Conservation (phyloP, 2,329 filamentous ascomycete genomes). For the Verticillium nonalfalfae region DNA sequence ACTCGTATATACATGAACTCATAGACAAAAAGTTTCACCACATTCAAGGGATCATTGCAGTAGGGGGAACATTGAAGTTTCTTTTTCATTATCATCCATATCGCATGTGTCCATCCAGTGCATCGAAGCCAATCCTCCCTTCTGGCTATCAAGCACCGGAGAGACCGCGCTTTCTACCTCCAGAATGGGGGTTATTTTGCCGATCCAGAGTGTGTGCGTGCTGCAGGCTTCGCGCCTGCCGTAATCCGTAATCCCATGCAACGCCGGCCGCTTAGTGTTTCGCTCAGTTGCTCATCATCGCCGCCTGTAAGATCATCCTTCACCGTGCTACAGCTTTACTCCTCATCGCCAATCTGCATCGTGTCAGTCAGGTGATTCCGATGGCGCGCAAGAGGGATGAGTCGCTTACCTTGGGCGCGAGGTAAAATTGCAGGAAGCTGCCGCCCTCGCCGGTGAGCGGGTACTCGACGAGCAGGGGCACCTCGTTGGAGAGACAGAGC, state of each 20-base stretch:
- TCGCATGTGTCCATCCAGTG: background rate
- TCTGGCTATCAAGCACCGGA: background rate
- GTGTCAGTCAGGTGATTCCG: slow-evolving; percentile 1
- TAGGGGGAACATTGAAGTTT: background rate
- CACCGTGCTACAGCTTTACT: slow-evolving; percentile 17
- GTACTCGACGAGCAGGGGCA: slow-evolving; percentile 94
- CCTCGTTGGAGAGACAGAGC: slow-evolving; percentile 92
- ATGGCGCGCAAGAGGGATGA: background rate
- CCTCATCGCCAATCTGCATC: slow-evolving; percentile 30
- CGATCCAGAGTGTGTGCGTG: background rate
- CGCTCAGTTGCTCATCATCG: slow-evolving; percentile 7
- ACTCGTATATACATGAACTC: background rate
- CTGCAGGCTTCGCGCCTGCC: background rate
- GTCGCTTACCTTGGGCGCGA: slow-evolving; percentile 83
- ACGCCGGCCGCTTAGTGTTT: background rate
- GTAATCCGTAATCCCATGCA: background rate
- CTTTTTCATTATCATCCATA: slow-evolving; percentile 3
- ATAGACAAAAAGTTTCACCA: background rate
- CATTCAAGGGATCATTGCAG: background rate
- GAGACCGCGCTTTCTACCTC: background rate
- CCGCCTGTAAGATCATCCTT: slow-evolving; percentile 6
- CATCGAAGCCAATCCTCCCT: background rate
- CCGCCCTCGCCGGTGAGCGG: slow-evolving; percentile 50
- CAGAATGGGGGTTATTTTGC: background rate
- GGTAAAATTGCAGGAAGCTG: slow-evolving; percentile 92